A percentile compares a stretch with the other conserved stretches of the same genome.
Conservation (phyloP, 768 basidiomycete species). For the Galerina marginata region DNA sequence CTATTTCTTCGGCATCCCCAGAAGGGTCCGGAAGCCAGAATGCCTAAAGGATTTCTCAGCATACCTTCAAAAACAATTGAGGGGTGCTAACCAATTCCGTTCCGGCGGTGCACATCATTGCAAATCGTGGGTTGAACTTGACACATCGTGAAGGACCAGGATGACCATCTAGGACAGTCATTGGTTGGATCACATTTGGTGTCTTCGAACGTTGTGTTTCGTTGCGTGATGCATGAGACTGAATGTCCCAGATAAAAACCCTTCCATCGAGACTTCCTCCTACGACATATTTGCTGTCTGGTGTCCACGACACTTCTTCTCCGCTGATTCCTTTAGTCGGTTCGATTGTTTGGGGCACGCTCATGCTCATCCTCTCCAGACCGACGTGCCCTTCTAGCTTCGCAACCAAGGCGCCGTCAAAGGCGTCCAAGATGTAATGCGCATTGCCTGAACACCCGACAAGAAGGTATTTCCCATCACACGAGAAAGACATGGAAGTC, state of each 20-base stretch:
- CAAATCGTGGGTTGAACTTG: slow-evolving; percentile 85
- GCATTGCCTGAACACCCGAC: slow-evolving; percentile 92
- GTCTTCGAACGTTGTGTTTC: slow-evolving; percentile 61
- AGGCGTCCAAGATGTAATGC: slow-evolving; percentile 94
- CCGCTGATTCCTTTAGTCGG: slow-evolving; percentile 83
- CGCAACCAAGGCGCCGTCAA: slow-evolving; percentile 80
- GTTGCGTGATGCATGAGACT: slow-evolving; percentile 57
- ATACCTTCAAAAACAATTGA: not conserved
- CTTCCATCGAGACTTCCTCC: slow-evolving; percentile 87
- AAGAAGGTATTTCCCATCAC: slow-evolving; percentile 88
- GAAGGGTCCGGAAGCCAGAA: slow-evolving; percentile 61
- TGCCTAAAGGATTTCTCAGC: slow-evolving; percentile 33
- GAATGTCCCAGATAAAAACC: slow-evolving; percentile 87
- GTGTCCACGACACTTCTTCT: slow-evolving; percentile 94
- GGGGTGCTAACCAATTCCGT: slow-evolving; percentile 62
- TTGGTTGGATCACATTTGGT: slow-evolving; percentile 49
- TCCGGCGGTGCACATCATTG: slow-evolving; percentile 88
- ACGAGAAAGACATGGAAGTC: slow-evolving; percentile 90
- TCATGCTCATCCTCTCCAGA: slow-evolving; percentile 71
- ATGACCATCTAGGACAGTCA: slow-evolving; percentile 72
- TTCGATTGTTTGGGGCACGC: slow-evolving; percentile 59
- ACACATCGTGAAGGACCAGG: slow-evolving; percentile 86
- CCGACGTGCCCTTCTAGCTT: slow-evolving; percentile 88
- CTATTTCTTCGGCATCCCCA: slow-evolving; percentile 73
- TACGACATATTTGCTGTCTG: slow-evolving; percentile 90